Base-by-base conservation (phyloP, 1,284 basidiomycete species). In the Cutaneotrichosporon sp. region DNA sequence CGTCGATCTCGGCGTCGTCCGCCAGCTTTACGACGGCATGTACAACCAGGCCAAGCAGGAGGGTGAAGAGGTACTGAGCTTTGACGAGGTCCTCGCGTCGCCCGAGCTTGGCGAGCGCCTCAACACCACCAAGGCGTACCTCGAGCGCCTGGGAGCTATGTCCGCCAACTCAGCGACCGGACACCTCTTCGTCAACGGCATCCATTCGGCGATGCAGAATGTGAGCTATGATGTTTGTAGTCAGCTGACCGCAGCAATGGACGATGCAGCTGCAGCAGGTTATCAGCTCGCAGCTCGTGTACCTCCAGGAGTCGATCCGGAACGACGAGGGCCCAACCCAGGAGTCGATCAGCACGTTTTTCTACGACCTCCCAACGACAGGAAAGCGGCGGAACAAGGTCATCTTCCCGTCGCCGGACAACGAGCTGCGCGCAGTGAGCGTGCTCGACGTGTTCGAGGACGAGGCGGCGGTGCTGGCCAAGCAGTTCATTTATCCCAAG, bases 351-450 rank as follows among this genome's bases (percentile, higher is more conserved):
- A 81, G 86, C 13, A 89, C 84, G 6, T 91, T 89, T 80, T 97
- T 97, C 81, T 98, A 97, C 76, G 91, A 97, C 73, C 84, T 93
- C 3, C 90, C 92, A 0, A 85, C 85, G 0, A 87, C 91, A 0
- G 83, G 84, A 50, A 82, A 83, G 63, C 84, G 88, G 30, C 83
- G 96, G 16, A 97, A 92, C 75, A 68, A 69, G 53, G 65, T 73
- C 61, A 75, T 81, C 58, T 60, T 79, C n/a, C 77, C 78, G 5
- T 65, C 71, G 26, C 59, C 36, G 67, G 65, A 72, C 18, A 66
- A 69, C 57, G 74, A 71, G 52, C 63, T 77, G 32, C 62, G 61
- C 50, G 50, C 69, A 0, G 67, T 70, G 69, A 73, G 73, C 57
- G 53, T 76, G 7, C 60, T 73, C 10, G 72, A 72, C 40, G 58